Evolutionary conservation across 1,139 yeast genomes (phyloP), one percentile per base, ranked within the genome.

Genomic region (Blastobotrys ciferrii): DNA sequence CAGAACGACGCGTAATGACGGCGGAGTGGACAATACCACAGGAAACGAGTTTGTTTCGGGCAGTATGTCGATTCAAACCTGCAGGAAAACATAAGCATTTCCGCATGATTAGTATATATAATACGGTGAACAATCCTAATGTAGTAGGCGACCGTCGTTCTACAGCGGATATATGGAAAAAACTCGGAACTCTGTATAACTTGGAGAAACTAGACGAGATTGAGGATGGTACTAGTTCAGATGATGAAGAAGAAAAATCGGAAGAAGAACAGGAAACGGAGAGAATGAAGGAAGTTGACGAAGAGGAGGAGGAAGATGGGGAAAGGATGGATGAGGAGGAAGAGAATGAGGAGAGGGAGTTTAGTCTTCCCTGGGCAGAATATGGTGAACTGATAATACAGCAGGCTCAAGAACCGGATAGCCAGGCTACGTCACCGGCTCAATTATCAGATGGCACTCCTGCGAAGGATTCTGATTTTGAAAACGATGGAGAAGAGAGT

Each of bases 51-150:
- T 72, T 87, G 33, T 79, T 84, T 59, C 72, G 79, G 50, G 80
- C 87, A 45, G 73, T 85, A 1, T 81, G 92, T 56, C 83, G 80
- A 54, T 76, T 73, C 66, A 83, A 83, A 60, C 95, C 95, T 0
- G 79, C 79, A 2, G 86, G 87, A 0, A 62, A 66, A 35, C 68
- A 78, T 57, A 83, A 78, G 58, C 81, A 81, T 53, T 76, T 78
- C 60, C 77, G 84, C 55, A 74, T 87, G 78, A 66, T 71, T 50
- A 60, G 72, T 18, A 81, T 87, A 13, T 68, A 80, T 17, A 76
- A 76, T 46, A 69, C 75, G 45, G 67, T 86, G 59, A 81, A 82
- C 57, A 64, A 66, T 42, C 51, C 63, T 1, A 54, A 55, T 44
- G 53, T 57, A 18, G 50, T 58, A 55, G 55, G 61, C 58, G 53